These are phyloP conservation scores for Fagopyrum tataricum DNA, from an alignment of 148 eudicot species.

Conservation along the genomic window DNA sequence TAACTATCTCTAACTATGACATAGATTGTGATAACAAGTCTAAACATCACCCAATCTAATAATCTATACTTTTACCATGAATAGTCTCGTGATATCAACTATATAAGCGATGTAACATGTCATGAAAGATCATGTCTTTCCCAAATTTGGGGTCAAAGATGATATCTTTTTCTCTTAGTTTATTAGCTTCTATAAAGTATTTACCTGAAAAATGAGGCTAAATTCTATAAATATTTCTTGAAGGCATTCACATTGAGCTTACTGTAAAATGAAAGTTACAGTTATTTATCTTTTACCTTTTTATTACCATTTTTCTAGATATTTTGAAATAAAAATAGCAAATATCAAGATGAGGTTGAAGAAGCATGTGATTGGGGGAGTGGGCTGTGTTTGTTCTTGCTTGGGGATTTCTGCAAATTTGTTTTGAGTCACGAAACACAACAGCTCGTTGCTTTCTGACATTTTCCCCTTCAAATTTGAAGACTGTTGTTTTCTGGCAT, in stretches of 20 bases:
- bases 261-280: slow-evolving; percentile 4
- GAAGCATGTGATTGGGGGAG: slow-evolving; percentile 8
- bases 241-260: not conserved
- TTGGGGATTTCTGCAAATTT: not conserved
- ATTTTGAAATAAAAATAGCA: not conserved
- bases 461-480: not conserved
- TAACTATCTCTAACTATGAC: no score
- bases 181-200: no score
- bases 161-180: no score
- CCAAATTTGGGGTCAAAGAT: no score
- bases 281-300: slow-evolving; percentile 2
- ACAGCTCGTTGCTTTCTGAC: slow-evolving; percentile 7
- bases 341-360: not conserved
- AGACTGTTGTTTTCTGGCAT: not conserved
- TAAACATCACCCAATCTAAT: no score
- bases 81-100: no score
- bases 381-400: not conserved
- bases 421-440: slow-evolving; percentile 3
- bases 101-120: no score
- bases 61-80: no score
- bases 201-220: no score
- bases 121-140: not conserved
- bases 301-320: not conserved
- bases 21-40: no score
- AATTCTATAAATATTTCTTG: no score